phyloP scores from a whole-genome alignment of 352 stramenopile genomes.

The Phytophthora foliorum region DNA sequence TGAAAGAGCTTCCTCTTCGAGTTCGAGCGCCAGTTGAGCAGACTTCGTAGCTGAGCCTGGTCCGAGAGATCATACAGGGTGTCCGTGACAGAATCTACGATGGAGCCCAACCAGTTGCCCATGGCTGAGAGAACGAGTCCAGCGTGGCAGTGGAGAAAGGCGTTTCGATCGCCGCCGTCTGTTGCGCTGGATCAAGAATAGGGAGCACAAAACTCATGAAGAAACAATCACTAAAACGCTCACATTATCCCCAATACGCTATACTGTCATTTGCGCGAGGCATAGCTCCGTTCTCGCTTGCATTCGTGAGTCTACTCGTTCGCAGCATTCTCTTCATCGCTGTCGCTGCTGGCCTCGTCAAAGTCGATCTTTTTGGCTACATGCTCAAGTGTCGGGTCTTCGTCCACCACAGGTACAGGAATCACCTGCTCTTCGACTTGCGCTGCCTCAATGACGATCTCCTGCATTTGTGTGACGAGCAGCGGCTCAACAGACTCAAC shows the following conservation, averaged over 20 bases:
- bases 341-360: slow-evolving; percentile 44
- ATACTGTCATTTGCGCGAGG: slow-evolving; percentile 17
- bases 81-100: slow-evolving; percentile 16
- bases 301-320: slow-evolving; percentile 18
- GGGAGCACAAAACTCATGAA: neutral
- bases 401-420: slow-evolving; percentile 17
- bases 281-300: slow-evolving; percentile 5
- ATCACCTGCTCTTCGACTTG: slow-evolving; percentile 17
- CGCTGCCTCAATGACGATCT: neutral
- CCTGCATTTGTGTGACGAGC: neutral
- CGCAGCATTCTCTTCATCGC: slow-evolving; percentile 33
- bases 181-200: slow-evolving; percentile 22
- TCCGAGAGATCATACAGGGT: slow-evolving; percentile 17
- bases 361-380: slow-evolving; percentile 53
- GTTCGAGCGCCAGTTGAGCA: slow-evolving; percentile 28
- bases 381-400: slow-evolving; percentile 25
- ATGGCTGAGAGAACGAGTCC: slow-evolving; percentile 4
- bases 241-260: slow-evolving; percentile 29
- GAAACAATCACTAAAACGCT: slow-evolving; percentile 15
- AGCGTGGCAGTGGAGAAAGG: neutral
- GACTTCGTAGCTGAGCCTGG: slow-evolving; percentile 1
- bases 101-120: slow-evolving; percentile 24
- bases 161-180: slow-evolving; percentile 4
- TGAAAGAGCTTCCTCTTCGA: slow-evolving; percentile 39
- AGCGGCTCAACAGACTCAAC: slow-evolving; percentile 12